phyloP scores from a whole-genome alignment of 148 eudicot species.

The Rhododendron griersonianum region DNA sequence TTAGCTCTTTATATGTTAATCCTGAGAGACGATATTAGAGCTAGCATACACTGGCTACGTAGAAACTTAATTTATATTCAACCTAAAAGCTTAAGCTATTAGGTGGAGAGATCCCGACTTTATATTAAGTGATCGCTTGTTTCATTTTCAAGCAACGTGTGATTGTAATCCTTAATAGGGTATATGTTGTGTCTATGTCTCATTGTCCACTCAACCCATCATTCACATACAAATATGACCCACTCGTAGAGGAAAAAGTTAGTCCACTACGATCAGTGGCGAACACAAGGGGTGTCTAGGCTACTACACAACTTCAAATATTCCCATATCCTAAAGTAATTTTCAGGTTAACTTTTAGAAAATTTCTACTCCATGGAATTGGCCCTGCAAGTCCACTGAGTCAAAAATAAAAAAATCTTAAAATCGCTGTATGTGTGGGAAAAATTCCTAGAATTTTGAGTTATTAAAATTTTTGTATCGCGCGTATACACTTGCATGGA shows the following conservation, averaged over 20 bases:
- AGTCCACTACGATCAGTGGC: background rate
- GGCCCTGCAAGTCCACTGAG: background rate
- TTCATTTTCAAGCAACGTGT: background rate
- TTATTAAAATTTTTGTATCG: too few species aligned
- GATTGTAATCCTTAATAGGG: background rate
- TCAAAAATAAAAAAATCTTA: too few species aligned
- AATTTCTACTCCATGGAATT: background rate
- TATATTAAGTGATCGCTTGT: background rate
- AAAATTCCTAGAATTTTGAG: too few species aligned
- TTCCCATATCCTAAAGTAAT: too few species aligned
- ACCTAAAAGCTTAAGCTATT: background rate
- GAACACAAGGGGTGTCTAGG: too few species aligned
- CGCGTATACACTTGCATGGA: background rate
- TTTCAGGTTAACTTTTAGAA: too few species aligned
- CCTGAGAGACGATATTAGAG: background rate
- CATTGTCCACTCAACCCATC: background rate
- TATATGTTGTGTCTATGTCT: background rate
- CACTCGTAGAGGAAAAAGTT: background rate
- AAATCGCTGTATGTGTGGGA: too few species aligned
- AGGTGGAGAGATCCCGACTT: background rate
- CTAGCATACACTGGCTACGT: background rate
- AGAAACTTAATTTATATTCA: background rate
- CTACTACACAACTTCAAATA: background rate
- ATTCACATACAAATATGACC: background rate
- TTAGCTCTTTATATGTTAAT: background rate